Base-by-base conservation (phyloP, 2,329 filamentous ascomycete genomes). In the Microcyclospora tardicrescens region DNA sequence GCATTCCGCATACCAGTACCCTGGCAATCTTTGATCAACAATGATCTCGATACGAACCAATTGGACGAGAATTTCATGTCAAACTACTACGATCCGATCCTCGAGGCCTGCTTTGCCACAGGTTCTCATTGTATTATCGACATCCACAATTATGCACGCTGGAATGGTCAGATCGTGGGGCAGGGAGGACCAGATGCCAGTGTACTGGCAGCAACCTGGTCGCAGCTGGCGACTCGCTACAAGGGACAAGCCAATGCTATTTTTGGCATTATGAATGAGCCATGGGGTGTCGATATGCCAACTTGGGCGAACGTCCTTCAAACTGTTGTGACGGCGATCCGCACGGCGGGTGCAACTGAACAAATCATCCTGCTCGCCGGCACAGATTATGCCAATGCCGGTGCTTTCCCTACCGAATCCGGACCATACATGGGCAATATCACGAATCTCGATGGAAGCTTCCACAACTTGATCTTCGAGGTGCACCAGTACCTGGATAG, bases 181-280 rank as follows among this genome's bases (percentile, higher is more conserved):
- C 77, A 81, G 52, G 77, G 75, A 15, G 77, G 76, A 0, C 75
- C 76, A 0, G 68, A 67, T 0, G 68, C 80, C 51, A 70, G 67
- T 10, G 59, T 75, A 11, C 75, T 81, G 47, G 70, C 66, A 3
- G 61, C 60, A 32, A 57, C 81, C 5, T 82, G 78, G 78, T 56
- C 47, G 24, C 60, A 65, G 51, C 44, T 66, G 4, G 77, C 78
- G 1, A 62, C 59, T 1, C 73, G 74, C 52, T 82, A 81, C 56
- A 67, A 64, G 15, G 50, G 52, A 5, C 59, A 74, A 36, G 54
- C 64, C 29, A 73, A 70, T 43, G 59, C 82, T 16, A 64, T 72
- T 3, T 79, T 82, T 46, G 77, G 75, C 11, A 54, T 82, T 33
- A 81, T 82, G 77, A 83, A 82, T 59, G 79, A 66, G 59, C 77